A percentile compares a stretch with the other conserved stretches of the same genome.
Evolutionary conservation across 1,284 basidiomycete genomes (phyloP).

Genomic region (Bjerkandera adusta): DNA sequence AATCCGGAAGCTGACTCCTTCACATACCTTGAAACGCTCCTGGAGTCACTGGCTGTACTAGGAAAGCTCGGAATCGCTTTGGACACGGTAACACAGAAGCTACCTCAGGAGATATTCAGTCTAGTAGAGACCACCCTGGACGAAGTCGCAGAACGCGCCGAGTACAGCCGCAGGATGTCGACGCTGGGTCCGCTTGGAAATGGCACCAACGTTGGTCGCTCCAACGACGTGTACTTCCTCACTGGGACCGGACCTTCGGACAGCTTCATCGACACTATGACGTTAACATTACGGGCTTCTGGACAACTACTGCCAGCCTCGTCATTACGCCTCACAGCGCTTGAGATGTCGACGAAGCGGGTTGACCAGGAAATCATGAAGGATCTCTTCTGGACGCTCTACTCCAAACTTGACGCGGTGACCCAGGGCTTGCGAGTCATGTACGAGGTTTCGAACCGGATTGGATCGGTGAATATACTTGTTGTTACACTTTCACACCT

Average conservation of each 20-base stretch:
- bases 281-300: too few species aligned
- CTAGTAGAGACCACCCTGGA: conserved; percentile 87
- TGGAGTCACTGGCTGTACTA: conserved; percentile 90
- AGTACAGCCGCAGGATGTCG: conserved; percentile 63
- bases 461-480: conserved; percentile 67
- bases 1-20: conserved; percentile 96
- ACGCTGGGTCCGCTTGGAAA: conserved; percentile 29
- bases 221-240: conserved; percentile 46
- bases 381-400: conserved; percentile 98
- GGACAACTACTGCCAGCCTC: conserved; percentile 40
- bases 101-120: conserved; percentile 83
- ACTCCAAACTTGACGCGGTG: conserved; percentile 96
- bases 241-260: conserved; percentile 22
- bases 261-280: conserved; percentile 8
- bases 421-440: conserved; percentile 90
- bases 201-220: conserved; percentile 15
- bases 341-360: conserved; percentile 75
- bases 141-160: conserved; percentile 87
- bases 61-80: conserved; percentile 87
- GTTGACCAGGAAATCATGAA: conserved; percentile 82
- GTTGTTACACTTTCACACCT: neutral
- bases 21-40: conserved; percentile 88
- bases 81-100: conserved; percentile 82
- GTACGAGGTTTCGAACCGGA: conserved; percentile 87
- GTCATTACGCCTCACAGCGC: conserved; percentile 66